Evolutionary conservation across 208 protist species (phyloP).

Genomic region (Leishmania martiniquensis): DNA sequence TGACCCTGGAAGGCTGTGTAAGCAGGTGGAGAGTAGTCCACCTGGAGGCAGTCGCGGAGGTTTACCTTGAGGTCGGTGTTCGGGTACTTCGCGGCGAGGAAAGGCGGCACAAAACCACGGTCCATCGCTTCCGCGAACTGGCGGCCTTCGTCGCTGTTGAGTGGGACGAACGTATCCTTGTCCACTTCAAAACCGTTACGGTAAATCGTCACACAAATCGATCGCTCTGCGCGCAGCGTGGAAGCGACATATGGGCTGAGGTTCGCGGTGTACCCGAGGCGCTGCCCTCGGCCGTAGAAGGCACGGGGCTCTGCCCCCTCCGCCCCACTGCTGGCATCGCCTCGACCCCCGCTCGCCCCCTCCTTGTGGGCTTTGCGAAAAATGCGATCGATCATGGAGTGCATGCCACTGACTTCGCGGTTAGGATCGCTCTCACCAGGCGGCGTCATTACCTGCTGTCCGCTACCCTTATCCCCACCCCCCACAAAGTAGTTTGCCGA

Average conservation of each 20-base stretch:
- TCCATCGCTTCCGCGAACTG: conserved; percentile 63
- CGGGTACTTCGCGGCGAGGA: conserved; percentile 54
- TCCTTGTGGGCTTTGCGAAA: conserved; percentile 41
- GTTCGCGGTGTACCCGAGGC: conserved; percentile 72
- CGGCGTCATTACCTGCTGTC: conserved; percentile 54
- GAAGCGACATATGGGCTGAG: conserved; percentile 72
- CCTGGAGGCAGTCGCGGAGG: conserved; percentile 57
- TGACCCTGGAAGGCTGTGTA: conserved; percentile 67
- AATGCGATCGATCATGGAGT: conserved; percentile 39
- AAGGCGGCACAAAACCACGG: conserved; percentile 56
- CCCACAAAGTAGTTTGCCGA: conserved; percentile 56
- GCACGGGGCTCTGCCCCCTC: conserved; percentile 31
- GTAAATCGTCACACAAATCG: conserved; percentile 63
- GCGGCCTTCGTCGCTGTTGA: conserved; percentile 45
- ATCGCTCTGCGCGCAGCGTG: conserved; percentile 48
- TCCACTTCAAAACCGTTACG: conserved; percentile 68
- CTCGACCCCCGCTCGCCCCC: conserved; percentile 8
- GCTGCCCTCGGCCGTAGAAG: conserved; percentile 76
- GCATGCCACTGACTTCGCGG: background rate
- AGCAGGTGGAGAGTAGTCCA: conserved; percentile 47
- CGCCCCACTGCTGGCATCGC: conserved; percentile 3
- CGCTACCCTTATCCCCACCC: conserved; percentile 49
- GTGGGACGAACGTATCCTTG: conserved; percentile 48
- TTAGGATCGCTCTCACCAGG: conserved; percentile 10
- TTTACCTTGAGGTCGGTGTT: conserved; percentile 65